Base-by-base conservation (phyloP, 768 basidiomycete genomes). In the Lactarius pseudohatsudake region DNA sequence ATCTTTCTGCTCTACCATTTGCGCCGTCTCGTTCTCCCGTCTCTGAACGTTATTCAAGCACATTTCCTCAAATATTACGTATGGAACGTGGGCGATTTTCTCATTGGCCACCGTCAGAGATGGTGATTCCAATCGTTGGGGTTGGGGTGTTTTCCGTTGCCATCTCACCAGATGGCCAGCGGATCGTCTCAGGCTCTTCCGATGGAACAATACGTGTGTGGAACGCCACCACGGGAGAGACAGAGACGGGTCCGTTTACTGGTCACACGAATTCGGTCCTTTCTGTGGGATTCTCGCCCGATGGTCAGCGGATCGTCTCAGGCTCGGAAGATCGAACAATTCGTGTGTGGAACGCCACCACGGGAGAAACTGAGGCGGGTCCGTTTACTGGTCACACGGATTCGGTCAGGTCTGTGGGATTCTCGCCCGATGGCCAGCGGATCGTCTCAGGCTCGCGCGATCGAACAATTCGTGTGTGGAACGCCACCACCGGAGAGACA, bases 141-240 rank as follows among this genome's bases (percentile, higher is more conserved):
- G 13, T 0, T 10, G 0, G 2, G 2, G 34, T 13, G 2, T 0
- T 0, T 16, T 55, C 15, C 26, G 20, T 64, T 18, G 61, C 61
- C 1, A 54, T 61, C 64, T 69, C 70, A 16, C 56, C 43, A 4
- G 56, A 70, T 28, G 69, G 69, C n/a, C 32, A 50, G n/a, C 45
- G 40, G 7, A 60, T 60, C 72, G 68, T 30, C 13, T 53, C 62
- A 34, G 62, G 26, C 9, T 64, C 62, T 0, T 11, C 1, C 8
- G 62, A 64, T 55, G 0, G 22, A 28, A 38, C 53, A 43, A 55
- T 64, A 28, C 34, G 34, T 9, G n/a, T 64, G 20, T 64, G 62
- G 62, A 40, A 64, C 1, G 3, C 43, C 43, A 45, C 9, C 4
- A 45, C 43, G 9, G 20, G 43, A 45, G 43, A 45, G 43, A 45